Percentiles rank a stretch among this genome's conserved stretches.
These are phyloP conservation scores for Suhomyces canberraensis DNA, from an alignment of 805 yeast genomes.

Conservation along the genomic window DNA sequence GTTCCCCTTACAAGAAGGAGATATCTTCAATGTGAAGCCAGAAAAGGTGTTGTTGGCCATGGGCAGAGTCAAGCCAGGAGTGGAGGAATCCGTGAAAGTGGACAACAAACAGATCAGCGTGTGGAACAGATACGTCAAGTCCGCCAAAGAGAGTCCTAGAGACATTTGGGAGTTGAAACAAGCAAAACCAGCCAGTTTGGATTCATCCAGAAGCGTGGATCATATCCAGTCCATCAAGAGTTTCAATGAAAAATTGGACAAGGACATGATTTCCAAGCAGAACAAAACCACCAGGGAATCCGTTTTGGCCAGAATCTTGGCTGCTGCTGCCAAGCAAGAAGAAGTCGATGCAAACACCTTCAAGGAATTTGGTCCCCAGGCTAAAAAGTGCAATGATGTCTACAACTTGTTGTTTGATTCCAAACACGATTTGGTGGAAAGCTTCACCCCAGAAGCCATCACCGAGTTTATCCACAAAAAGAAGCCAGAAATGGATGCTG, in stretches of 20 bases:
- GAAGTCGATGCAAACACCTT: constrained; percentile 16
- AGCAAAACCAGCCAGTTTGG: constrained; percentile 39
- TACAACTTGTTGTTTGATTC: constrained; percentile 27
- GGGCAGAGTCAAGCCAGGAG: constrained; percentile 80
- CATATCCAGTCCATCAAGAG: constrained; percentile 18
- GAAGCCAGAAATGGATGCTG: constrained; percentile 30
- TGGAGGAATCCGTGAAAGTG: constrained; percentile 60
- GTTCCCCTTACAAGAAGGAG: constrained; percentile 77
- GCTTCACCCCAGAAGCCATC: constrained; percentile 17
- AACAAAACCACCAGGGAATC: constrained; percentile 45
- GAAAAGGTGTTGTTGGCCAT: constrained; percentile 80
- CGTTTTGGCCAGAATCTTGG: constrained; percentile 44
- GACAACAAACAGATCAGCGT: constrained; percentile 69
- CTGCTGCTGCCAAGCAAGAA: constrained; percentile 23
- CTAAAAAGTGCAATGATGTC: constrained; percentile 32
- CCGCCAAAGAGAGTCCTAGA: constrained; percentile 55
- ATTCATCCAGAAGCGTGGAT: constrained; percentile 17
- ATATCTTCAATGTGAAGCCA: constrained; percentile 80
- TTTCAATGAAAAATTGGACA: constrained; percentile 37
- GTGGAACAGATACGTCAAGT: constrained; percentile 72
- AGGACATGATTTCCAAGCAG: constrained; percentile 41
- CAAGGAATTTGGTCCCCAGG: constrained; percentile 15
- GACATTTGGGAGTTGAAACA: constrained; percentile 50
- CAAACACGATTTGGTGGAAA: constrained; percentile 22
- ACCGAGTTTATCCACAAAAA: constrained; percentile 30